phyloP scores from a whole-genome alignment of 1,284 basidiomycete genomes.

The Mycena citricolor region DNA sequence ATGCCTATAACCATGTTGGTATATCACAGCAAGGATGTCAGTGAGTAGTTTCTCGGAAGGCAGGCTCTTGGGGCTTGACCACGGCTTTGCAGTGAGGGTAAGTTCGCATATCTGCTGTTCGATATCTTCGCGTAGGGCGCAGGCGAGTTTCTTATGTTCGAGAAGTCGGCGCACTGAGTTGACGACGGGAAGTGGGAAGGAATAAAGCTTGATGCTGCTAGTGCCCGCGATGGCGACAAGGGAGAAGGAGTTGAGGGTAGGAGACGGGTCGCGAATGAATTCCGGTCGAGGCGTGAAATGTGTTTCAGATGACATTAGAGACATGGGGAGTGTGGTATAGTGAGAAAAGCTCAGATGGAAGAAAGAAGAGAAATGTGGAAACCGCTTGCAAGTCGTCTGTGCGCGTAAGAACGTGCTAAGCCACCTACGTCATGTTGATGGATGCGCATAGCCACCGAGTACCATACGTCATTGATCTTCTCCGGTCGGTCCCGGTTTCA shows the following conservation, averaged over 20 bases:
- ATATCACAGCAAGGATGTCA: slow-evolving; percentile 61
- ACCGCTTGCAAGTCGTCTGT: not conserved
- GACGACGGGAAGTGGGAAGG: slow-evolving; percentile 56
- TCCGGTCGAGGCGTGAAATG: slow-evolving; percentile 67
- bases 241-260: slow-evolving; percentile 58
- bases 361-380: not conserved
- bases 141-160: slow-evolving; percentile 45
- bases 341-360: not conserved
- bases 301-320: slow-evolving; percentile 34
- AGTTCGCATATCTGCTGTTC: slow-evolving; percentile 66
- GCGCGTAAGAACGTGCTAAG: no score
- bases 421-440: no score
- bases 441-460: no score
- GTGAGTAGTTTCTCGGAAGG: slow-evolving; percentile 67
- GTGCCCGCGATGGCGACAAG: slow-evolving; percentile 65
- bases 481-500: no score
- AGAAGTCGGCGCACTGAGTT: slow-evolving; percentile 54
- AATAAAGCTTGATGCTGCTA: slow-evolving; percentile 64
- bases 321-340: slow-evolving; percentile 17
- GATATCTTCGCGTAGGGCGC: slow-evolving; percentile 53
- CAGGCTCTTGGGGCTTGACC: slow-evolving; percentile 64
- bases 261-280: slow-evolving; percentile 57
- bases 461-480: no score
- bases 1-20: slow-evolving; percentile 63
- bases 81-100: slow-evolving; percentile 64